Percentiles rank a stretch among this genome's conserved stretches.
Evolutionary conservation across 371 early-diverging fungal genomes (phyloP).

Genomic region (Lichtheimia hyalospora): DNA sequence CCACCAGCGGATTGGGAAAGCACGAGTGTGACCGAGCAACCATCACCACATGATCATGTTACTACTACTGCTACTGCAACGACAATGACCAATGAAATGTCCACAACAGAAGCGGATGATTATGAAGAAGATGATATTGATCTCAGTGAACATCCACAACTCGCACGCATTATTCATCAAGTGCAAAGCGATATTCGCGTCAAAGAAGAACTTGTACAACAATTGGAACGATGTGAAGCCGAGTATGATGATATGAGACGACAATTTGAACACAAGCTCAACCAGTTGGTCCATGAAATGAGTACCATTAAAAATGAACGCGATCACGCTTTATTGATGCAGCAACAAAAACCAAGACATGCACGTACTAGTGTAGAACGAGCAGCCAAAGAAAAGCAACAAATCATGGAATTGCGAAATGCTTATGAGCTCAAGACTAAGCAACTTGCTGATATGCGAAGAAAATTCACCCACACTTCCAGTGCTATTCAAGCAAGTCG

Average conservation of each 20-base stretch:
- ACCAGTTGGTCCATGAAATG: constrained; percentile 44
- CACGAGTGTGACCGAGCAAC: too few relatives aligned
- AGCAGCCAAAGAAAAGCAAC: constrained; percentile 27
- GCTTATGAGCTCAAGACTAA: constrained; percentile 73
- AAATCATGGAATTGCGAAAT: constrained; percentile 28
- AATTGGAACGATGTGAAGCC: constrained; percentile 55
- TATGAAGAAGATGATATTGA: neutral
- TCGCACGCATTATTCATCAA: constrained; percentile 51
- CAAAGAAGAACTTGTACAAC: constrained; percentile 55
- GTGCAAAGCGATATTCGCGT: constrained; percentile 70
- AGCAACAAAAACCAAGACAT: constrained; percentile 17
- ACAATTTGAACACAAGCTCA: constrained; percentile 71
- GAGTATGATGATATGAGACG: constrained; percentile 55
- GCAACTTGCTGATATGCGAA: constrained; percentile 62
- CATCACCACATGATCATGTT: too few relatives aligned
- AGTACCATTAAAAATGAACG: constrained; percentile 64
- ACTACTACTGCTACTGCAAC: too few relatives aligned
- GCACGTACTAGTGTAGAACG: constrained; percentile 7
- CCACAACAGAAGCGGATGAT: neutral
- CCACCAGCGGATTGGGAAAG: constrained; percentile 9
- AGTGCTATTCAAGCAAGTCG: constrained; percentile 55
- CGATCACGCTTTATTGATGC: constrained; percentile 51
- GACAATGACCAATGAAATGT: too few relatives aligned
- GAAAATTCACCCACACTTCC: constrained; percentile 57
- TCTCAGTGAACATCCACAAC: constrained; percentile 23